phyloP scores from a whole-genome alignment of 169 alveolate species.

The Babesia caballi region DNA sequence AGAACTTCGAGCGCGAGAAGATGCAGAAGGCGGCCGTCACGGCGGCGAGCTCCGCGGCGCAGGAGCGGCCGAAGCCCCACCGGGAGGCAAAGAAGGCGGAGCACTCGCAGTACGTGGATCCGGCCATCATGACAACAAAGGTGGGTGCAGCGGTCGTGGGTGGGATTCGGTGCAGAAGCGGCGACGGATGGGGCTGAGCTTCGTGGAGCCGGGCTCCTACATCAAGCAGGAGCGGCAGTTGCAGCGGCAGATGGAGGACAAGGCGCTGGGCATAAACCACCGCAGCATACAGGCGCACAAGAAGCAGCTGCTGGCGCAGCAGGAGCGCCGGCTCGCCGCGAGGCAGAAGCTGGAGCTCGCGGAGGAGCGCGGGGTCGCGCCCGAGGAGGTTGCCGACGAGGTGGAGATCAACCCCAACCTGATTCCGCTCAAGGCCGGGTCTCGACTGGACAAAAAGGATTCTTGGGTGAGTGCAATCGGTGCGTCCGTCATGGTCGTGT shows the following conservation, averaged over 20 bases:
- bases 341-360: slow-evolving; percentile 22
- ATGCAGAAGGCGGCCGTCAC: slow-evolving; percentile 57
- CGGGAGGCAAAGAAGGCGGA: slow-evolving; percentile 45
- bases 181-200: slow-evolving; percentile 27
- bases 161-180: slow-evolving; percentile 28
- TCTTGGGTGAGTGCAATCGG: slow-evolving; percentile 36
- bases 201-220: slow-evolving; percentile 61
- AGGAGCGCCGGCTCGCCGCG: slow-evolving; percentile 43
- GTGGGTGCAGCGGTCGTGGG: too few relatives aligned
- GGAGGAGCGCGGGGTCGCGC: slow-evolving; percentile 10
- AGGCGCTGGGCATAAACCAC: slow-evolving; percentile 46
- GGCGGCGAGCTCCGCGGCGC: neutral
- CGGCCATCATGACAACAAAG: slow-evolving; percentile 36
- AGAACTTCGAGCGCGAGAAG: slow-evolving; percentile 64
- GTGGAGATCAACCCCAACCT: slow-evolving; percentile 60
- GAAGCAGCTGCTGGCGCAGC: slow-evolving; percentile 51
- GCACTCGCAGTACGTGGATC: slow-evolving; percentile 54
- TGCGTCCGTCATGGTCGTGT: neutral
- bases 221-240: slow-evolving; percentile 59
- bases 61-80: slow-evolving; percentile 12
- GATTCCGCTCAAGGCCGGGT: slow-evolving; percentile 59
- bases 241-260: slow-evolving; percentile 62
- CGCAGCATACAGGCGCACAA: slow-evolving; percentile 32
- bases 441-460: slow-evolving; percentile 45
- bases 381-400: slow-evolving; percentile 37